A percentile compares a stretch with the other conserved stretches of the same genome.
These are phyloP conservation scores for Microascus cirrosus DNA, from an alignment of 2,329 filamentous ascomycete genomes.

Conservation along the genomic window DNA sequence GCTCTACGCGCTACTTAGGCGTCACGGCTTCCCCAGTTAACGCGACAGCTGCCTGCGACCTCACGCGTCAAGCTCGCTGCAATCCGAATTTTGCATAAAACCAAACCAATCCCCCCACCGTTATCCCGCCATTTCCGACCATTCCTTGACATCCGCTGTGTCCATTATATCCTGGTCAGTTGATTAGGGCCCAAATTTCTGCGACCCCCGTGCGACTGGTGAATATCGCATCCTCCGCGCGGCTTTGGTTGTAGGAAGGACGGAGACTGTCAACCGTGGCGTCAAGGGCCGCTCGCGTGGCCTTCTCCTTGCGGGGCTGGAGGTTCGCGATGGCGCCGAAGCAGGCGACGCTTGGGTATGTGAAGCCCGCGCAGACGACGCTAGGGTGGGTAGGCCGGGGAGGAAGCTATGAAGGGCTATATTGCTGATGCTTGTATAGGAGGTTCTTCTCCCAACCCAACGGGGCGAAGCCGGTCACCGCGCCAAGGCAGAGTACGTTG, in stretches of 20 bases:
- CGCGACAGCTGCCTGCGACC: conserved; percentile 1
- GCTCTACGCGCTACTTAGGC: background rate
- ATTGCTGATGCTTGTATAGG: conserved; percentile 33
- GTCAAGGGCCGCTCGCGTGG: conserved; percentile 11
- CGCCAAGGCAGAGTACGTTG: conserved; percentile 66
- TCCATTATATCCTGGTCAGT: background rate
- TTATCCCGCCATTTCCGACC: background rate
- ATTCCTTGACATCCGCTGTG: background rate
- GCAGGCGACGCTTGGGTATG: conserved; percentile 84
- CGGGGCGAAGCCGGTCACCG: conserved; percentile 40
- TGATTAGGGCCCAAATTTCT: too few relatives aligned
- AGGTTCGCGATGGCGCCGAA: conserved; percentile 38
- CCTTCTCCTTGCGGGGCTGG: conserved; percentile 8
- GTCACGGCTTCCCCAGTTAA: background rate
- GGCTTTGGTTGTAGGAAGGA: background rate
- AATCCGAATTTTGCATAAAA: background rate
- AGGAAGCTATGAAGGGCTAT: background rate
- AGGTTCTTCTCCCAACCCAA: conserved; percentile 69
- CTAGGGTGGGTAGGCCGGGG: conserved; percentile 45
- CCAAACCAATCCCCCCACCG: background rate
- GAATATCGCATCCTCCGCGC: too few relatives aligned
- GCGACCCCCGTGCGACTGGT: too few relatives aligned
- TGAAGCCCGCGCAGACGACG: conserved; percentile 61
- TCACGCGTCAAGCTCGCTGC: background rate
- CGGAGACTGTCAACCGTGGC: conserved; percentile 4